Conservation (phyloP, 352 stramenopile genomes). For the Phytophthora idaei region DNA sequence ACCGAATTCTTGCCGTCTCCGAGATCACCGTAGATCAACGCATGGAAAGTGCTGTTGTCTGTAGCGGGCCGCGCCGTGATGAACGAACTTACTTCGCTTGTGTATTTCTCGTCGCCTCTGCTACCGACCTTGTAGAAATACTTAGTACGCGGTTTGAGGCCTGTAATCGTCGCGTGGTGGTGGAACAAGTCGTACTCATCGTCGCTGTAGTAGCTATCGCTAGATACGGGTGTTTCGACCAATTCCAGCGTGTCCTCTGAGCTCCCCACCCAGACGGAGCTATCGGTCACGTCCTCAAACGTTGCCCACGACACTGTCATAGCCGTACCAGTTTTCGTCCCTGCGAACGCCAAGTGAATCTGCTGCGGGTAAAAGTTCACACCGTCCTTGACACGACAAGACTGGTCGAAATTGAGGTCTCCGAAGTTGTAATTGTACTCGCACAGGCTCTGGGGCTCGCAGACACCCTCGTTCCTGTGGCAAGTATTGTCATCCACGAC, state of each 20-base stretch:
- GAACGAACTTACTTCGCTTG: neutral
- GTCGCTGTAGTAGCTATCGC: constrained; percentile 49
- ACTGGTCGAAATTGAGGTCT: constrained; percentile 50
- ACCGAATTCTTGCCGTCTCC: neutral
- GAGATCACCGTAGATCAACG: neutral
- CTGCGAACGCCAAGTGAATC: constrained; percentile 66
- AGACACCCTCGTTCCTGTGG: constrained; percentile 29
- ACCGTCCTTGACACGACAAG: constrained; percentile 44
- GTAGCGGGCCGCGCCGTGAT: neutral
- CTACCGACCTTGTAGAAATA: neutral
- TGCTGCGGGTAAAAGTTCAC: constrained; percentile 62
- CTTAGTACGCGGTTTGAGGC: neutral
- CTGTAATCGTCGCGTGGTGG: neutral
- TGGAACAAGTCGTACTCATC: neutral
- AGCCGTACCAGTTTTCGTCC: constrained; percentile 39
- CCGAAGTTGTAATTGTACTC: constrained; percentile 48
- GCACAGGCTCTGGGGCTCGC: constrained; percentile 37
- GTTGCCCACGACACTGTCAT: constrained; percentile 74
- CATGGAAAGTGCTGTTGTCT: neutral
- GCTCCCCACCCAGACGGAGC: constrained; percentile 49
- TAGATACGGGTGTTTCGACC: constrained; percentile 27
- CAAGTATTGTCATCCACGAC: constrained; percentile 42
- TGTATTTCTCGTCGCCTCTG: neutral
- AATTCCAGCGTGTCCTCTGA: constrained; percentile 30
- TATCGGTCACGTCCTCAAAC: constrained; percentile 46